Evolutionary conservation across 768 basidiomycete genomes (phyloP), one percentile per base, ranked within the genome.

Genomic region (Lactarius evosmus): DNA sequence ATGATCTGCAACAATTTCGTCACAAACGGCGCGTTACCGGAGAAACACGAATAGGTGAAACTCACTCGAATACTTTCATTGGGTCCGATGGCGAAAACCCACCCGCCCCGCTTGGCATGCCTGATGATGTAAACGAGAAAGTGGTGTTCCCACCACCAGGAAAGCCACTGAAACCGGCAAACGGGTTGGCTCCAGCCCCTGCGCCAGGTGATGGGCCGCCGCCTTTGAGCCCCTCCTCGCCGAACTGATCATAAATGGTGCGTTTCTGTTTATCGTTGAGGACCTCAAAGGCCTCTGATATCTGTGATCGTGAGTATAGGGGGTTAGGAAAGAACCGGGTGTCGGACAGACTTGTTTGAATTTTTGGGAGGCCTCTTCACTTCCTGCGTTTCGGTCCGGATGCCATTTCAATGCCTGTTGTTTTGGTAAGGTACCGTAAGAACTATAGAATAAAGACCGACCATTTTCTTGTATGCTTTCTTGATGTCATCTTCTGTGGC

Each of bases 251-350:
- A 68, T 95, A 98, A 7, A 93, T 72, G 0, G 89, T 76, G 27
- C 92, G 88, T 71, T 93, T 94, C 72, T 93, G 80, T 74, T 85
- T 85, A 75, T 97, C 94, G 56, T 83, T 91, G 61, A 98, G 85
- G 32, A 96, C 95, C 73, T 98, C 96, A 70, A 96, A 98, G 0
- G 94, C 95, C 78, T 98, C 96, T 34, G 91, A 91, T 52, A 98
- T 84, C 89, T 96, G 56, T 19, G 17, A 25, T 22, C 30, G 29
- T n/a, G 44, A n/a, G 25, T 8, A 46, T 54, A 25, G 60, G 46
- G n/a, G 12, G 17, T 0, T 40, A 2, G 6, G 25, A 33, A 4
- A 8, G n/a, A 19, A 4, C 22, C n/a, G 5, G 5, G 12, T 29
- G 33, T 1, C 16, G 7, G 9, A 71, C 79, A 30, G 46, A 88